A percentile compares a stretch with the other conserved stretches of the same genome.
phyloP scores from a whole-genome alignment of 805 yeast species.

The Teunomyces stri region DNA sequence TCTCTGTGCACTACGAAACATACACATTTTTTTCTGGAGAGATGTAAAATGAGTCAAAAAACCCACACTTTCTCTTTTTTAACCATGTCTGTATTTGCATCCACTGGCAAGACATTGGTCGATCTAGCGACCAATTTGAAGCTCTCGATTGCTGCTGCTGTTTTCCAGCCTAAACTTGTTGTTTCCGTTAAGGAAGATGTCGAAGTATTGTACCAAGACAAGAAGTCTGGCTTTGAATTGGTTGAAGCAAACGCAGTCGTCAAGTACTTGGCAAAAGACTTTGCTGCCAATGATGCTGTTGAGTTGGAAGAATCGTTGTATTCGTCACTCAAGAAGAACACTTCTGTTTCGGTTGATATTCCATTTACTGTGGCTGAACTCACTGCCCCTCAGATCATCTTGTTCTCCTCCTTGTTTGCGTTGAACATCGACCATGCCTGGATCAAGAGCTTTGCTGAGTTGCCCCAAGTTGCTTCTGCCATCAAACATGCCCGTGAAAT shows the following conservation, averaged over 20 bases:
- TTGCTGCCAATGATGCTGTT: conserved; percentile 31
- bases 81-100: conserved; percentile 8
- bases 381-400: conserved; percentile 54
- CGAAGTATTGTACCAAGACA: conserved; percentile 29
- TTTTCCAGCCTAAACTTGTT: conserved; percentile 11
- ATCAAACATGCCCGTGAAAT: conserved; percentile 45
- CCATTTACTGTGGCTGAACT: conserved; percentile 22
- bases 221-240: conserved; percentile 44
- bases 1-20: background rate
- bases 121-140: conserved; percentile 26
- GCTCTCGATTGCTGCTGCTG: conserved; percentile 22
- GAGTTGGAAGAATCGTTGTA: conserved; percentile 40
- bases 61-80: background rate
- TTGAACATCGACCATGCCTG: conserved; percentile 25
- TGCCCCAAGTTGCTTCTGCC: conserved; percentile 43
- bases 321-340: conserved; percentile 35
- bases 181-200: conserved; percentile 21
- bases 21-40: background rate
- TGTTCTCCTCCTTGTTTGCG: conserved; percentile 53
- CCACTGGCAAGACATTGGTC: conserved; percentile 10
- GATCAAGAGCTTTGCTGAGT: conserved; percentile 40
- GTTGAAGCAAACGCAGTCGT: conserved; percentile 69
- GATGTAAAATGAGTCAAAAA: conserved; percentile 3
- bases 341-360: conserved; percentile 17
- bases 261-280: conserved; percentile 56